phyloP scores from a whole-genome alignment of 306 rosid genomes.

The Carpinus viminea region DNA sequence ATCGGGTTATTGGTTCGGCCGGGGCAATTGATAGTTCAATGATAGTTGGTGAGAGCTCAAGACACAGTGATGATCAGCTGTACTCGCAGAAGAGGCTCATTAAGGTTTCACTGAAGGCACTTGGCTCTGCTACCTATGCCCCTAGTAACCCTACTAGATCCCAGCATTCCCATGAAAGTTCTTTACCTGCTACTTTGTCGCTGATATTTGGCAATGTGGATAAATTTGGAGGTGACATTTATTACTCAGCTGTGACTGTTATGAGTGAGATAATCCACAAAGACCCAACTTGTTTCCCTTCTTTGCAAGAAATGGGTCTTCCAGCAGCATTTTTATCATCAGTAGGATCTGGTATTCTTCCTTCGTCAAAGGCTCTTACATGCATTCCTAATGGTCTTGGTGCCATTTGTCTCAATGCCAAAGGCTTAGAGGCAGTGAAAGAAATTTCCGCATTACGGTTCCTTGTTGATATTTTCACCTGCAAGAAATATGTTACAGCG shows the following conservation, averaged over 20 bases:
- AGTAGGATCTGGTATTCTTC: conserved; percentile 77
- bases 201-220: conserved; percentile 66
- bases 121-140: conserved; percentile 89
- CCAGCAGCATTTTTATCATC: conserved; percentile 90
- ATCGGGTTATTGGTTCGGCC: conserved; percentile 69
- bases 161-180: conserved; percentile 65
- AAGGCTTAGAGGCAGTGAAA: conserved; percentile 85
- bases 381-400: conserved; percentile 96
- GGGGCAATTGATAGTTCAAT: conserved; percentile 47
- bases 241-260: conserved; percentile 93
- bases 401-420: conserved; percentile 92
- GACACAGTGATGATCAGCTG: conserved; percentile 60
- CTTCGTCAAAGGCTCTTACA: conserved; percentile 86
- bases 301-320: conserved; percentile 90
- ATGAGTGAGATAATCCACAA: conserved; percentile 98
- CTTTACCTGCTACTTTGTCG: conserved; percentile 73
- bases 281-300: conserved; percentile 84
- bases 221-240: conserved; percentile 96
- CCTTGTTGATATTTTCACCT: conserved; percentile 82
- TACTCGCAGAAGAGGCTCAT: conserved; percentile 84
- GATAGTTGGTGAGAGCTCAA: conserved; percentile 74
- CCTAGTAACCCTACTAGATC: conserved; percentile 71
- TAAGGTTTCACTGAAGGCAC: conserved; percentile 87
- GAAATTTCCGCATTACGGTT: conserved; percentile 69
- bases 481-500: conserved; percentile 73